Percentiles rank a stretch among this genome's conserved stretches.
phyloP scores from a whole-genome alignment of 768 basidiomycete species.

The Mycena kentingensis region DNA sequence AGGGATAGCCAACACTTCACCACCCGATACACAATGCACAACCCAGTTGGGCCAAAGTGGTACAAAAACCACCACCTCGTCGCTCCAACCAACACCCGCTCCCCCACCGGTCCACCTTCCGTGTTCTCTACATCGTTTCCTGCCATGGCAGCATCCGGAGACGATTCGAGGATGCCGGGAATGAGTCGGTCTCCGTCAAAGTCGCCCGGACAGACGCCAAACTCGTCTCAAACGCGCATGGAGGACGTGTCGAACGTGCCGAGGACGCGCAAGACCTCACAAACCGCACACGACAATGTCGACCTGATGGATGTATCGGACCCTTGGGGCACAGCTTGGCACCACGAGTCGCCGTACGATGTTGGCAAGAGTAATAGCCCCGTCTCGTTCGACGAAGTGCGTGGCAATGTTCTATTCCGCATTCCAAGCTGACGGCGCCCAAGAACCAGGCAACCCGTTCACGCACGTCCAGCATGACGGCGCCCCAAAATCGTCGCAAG shows the following conservation, averaged over 20 bases:
- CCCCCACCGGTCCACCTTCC: constrained; percentile 62
- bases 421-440: too few species aligned
- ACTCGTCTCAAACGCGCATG: constrained; percentile 71
- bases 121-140: constrained; percentile 82
- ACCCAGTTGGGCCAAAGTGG: constrained; percentile 72
- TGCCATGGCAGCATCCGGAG: constrained; percentile 58
- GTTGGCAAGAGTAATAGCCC: constrained; percentile 51
- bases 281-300: constrained; percentile 68
- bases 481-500: constrained; percentile 51
- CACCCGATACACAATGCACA: constrained; percentile 65
- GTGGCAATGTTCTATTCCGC: constrained; percentile 25
- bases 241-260: constrained; percentile 54
- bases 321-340: constrained; percentile 82
- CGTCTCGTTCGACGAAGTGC: constrained; percentile 54
- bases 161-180: constrained; percentile 49
- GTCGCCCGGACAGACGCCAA: constrained; percentile 74
- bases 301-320: constrained; percentile 77
- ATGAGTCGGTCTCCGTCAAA: constrained; percentile 67
- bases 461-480: constrained; percentile 59
- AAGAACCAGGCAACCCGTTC: constrained; percentile 33
- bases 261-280: constrained; percentile 72
- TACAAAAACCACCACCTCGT: constrained; percentile 78
- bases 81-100: constrained; percentile 50
- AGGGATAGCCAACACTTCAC: constrained; percentile 41
- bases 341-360: constrained; percentile 85